A percentile compares a stretch with the other conserved stretches of the same genome.
Conservation (phyloP, 2,329 filamentous ascomycete species). For the Fusarium sp. region DNA sequence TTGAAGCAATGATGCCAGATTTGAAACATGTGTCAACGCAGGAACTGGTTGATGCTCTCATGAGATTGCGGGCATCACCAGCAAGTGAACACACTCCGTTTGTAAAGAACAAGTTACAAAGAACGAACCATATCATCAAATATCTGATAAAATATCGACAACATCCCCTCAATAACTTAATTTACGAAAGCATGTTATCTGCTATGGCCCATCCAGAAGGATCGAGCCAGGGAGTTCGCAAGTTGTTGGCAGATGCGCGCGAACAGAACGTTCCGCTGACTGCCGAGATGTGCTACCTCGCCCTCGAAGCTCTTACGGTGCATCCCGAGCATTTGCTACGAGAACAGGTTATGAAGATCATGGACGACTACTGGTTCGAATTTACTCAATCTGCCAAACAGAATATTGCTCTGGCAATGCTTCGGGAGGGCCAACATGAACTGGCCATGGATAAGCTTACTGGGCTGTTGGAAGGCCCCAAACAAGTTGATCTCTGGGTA, state of each 20-base stretch:
- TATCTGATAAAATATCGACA: conserved; percentile 68
- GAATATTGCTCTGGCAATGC: conserved; percentile 76
- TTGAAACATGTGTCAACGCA: conserved; percentile 16
- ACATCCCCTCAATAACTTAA: conserved; percentile 65
- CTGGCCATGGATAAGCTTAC: conserved; percentile 79
- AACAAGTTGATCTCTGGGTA: conserved; percentile 75
- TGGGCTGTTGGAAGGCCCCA: conserved; percentile 68
- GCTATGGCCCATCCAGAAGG: conserved; percentile 76
- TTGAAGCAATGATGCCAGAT: conserved; percentile 13
- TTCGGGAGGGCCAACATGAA: conserved; percentile 87
- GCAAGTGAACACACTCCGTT: conserved; percentile 29
- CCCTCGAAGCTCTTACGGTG: conserved; percentile 78
- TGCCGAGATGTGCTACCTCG: conserved; percentile 75
- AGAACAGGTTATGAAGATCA: conserved; percentile 75
- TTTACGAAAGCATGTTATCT: conserved; percentile 82
- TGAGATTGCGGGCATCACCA: conserved; percentile 42
- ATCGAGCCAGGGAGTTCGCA: conserved; percentile 71
- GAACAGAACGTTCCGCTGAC: conserved; percentile 71
- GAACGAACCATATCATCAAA: conserved; percentile 61
- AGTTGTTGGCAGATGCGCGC: conserved; percentile 80
- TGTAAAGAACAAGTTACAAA: conserved; percentile 43
- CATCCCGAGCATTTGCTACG: conserved; percentile 89
- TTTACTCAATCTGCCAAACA: conserved; percentile 69
- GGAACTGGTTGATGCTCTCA: conserved; percentile 47
- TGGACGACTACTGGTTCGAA: conserved; percentile 75